Percentiles rank a stretch among this genome's conserved stretches.
phyloP scores from a whole-genome alignment of 192 early-diverging fungal species.

The Ambispora gerdemannii region DNA sequence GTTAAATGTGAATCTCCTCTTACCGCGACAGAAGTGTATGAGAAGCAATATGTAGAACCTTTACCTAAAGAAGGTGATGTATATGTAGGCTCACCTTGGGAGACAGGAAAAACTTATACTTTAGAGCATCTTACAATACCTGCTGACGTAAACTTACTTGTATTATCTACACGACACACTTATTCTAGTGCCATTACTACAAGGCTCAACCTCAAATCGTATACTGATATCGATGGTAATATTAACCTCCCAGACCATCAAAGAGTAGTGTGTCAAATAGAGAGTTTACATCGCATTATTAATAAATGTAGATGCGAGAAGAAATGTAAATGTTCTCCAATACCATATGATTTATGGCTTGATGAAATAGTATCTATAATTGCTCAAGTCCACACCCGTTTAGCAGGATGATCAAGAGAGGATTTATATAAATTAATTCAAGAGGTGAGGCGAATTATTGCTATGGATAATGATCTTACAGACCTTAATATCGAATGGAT shows the following conservation, averaged over 20 bases:
- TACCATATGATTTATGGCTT: too few relatives aligned
- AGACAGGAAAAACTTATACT: constrained; percentile 14
- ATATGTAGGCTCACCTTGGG: constrained; percentile 18
- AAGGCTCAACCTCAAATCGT: constrained; percentile 20
- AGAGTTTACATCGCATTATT: constrained; percentile 18
- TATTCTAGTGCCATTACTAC: constrained; percentile 14
- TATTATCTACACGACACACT: background rate
- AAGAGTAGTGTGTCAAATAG: too few relatives aligned
- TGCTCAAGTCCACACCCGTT: too few relatives aligned
- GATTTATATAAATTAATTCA: too few relatives aligned
- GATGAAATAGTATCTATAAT: too few relatives aligned
- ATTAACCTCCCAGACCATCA: too few relatives aligned
- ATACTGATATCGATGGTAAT: too few relatives aligned
- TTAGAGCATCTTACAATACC: constrained; percentile 14
- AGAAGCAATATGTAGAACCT: constrained; percentile 20
- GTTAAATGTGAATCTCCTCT: constrained; percentile 3
- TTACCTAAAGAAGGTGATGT: constrained; percentile 21
- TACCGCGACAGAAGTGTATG: constrained; percentile 15
- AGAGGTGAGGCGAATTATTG: background rate
- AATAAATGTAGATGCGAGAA: constrained; percentile 14
- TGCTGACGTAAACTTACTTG: constrained; percentile 10
- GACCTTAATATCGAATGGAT: too few relatives aligned
- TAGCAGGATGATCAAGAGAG: too few relatives aligned
- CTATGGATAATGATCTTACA: background rate
- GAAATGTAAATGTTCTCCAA: constrained; percentile 13